Conservation (phyloP, 495 filamentous ascomycete species). For the Entonaema liquescens region DNA sequence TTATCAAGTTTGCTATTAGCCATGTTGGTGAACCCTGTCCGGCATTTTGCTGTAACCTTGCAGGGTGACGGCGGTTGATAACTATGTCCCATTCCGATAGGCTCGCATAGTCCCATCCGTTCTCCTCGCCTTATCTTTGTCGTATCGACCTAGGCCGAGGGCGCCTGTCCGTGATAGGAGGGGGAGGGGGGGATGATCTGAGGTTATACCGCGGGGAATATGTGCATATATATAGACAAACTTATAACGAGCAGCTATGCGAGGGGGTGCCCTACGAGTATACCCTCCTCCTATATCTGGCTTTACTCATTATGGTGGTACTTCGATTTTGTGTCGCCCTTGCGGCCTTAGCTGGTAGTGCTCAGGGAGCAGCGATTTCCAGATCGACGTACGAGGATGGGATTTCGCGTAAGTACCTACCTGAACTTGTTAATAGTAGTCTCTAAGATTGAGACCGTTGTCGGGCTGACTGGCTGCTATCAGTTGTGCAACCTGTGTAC, state of each 20-base stretch:
- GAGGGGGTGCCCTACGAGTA: not conserved
- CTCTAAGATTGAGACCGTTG: no score
- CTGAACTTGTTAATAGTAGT: no score
- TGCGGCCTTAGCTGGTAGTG: conserved; percentile 7
- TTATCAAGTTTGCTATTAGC: conserved; percentile 34
- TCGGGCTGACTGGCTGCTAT: not conserved
- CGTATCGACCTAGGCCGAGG: conserved; percentile 16
- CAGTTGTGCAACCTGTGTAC: conserved; percentile 37
- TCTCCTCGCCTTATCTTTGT: conserved; percentile 27
- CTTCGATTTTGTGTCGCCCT: conserved; percentile 5
- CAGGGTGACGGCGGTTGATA: conserved; percentile 23
- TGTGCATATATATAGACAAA: conserved; percentile 2
- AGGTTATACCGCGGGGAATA: not conserved
- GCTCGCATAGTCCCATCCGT: conserved; percentile 24
- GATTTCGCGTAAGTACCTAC: conserved; percentile 7
- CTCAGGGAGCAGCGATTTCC: not conserved
- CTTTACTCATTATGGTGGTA: conserved; percentile 4
- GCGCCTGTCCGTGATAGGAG: conserved; percentile 5
- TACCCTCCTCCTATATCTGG: not conserved
- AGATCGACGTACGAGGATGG: conserved; percentile 18
- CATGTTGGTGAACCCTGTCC: conserved; percentile 10
- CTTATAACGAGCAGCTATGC: not conserved
- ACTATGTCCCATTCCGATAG: conserved; percentile 22
- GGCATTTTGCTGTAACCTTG: conserved; percentile 20
- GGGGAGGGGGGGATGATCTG: not conserved